Base-by-base conservation (phyloP, 371 early-diverging fungal genomes). In the Zopfochytrium polystomum region DNA sequence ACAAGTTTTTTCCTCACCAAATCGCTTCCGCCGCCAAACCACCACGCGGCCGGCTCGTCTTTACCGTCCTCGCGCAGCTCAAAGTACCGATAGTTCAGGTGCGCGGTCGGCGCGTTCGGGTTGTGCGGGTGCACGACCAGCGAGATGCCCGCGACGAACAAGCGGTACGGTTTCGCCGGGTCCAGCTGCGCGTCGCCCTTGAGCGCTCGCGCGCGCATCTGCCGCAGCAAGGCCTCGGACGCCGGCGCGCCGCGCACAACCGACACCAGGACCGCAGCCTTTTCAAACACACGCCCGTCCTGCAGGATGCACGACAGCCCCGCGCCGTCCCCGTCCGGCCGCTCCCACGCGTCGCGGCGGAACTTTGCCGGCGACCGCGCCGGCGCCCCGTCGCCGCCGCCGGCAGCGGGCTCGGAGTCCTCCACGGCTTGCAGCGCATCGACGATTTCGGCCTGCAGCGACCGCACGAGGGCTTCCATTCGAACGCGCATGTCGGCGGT, bases 61-160 rank as follows among this genome's bases (percentile, higher is more conserved):
- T 59, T 38, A 3, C 61, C 69, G n/a, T 53, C 62, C 23, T 71
- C 60, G 22, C 33, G 52, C 35, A 80, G 66, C 62, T 98, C 97
- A 83, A 98, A 96, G 70, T 96, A 96, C 18, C 98, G 86, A 74
- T 94, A 98, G 77, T 98, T 98, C 73, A 91, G 76, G 65, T 98
- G 98, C 2, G 91, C 88, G 0, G 98, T 98, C 1, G 98, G 97
- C 0, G 90, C 93, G 65, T 88, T 83, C 18, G 97, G 98, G 74
- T 96, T 98, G 70, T 87, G 84, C 23, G 96, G 95, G 60, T 98
- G 97, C 70, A 95, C 84, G 33, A 98, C 96, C 44, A 91, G 79
- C 1, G 89, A 89, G 47, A 96, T 88, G 2, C 96, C 96, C 0
- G 95, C 90, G 1, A 88, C 97, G 66, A 91, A 92, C 79, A 91